Conservation (phyloP, 768 basidiomycete species). For the Boletus reticuloceps region DNA sequence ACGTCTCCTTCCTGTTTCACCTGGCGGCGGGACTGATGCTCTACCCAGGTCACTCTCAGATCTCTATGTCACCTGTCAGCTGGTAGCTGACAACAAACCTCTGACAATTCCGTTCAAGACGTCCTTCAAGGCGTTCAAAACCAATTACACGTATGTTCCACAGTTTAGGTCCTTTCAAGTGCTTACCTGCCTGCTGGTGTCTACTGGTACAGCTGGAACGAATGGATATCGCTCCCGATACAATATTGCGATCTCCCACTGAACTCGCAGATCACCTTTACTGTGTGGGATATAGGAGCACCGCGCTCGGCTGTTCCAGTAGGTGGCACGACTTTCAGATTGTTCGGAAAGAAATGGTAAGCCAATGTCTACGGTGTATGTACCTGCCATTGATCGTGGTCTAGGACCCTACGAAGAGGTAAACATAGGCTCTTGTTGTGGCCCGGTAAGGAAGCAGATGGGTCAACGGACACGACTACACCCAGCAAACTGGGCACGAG, state of each 20-base stretch:
- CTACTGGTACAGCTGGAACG: constrained; percentile 74
- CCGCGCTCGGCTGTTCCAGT: constrained; percentile 78
- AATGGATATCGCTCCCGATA: constrained; percentile 90
- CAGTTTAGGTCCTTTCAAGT: neutral
- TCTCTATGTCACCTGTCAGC: constrained; percentile 89
- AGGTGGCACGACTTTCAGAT: constrained; percentile 84
- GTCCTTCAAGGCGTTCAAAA: constrained; percentile 89
- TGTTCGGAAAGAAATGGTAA: constrained; percentile 95
- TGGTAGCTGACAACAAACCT: constrained; percentile 91
- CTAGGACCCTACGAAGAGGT: constrained; percentile 83
- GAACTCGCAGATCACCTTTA: constrained; percentile 86
- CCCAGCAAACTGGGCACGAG: constrained; percentile 78
- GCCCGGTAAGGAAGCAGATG: constrained; percentile 83
- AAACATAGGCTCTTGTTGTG: constrained; percentile 88
- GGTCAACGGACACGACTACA: constrained; percentile 74
- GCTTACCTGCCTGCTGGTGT: neutral
- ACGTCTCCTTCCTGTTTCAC: constrained; percentile 13
- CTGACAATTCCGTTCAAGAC: constrained; percentile 91
- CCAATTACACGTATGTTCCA: constrained; percentile 61
- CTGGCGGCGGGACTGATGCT: constrained; percentile 17
- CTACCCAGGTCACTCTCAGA: constrained; percentile 77
- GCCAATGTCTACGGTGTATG: neutral
- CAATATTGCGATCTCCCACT: constrained; percentile 92
- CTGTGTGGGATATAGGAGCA: constrained; percentile 93
- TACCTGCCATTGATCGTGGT: neutral